A percentile compares a stretch with the other conserved stretches of the same genome.
Evolutionary conservation across 495 filamentous ascomycete species (phyloP).

Genomic region (Penicillium manginii): DNA sequence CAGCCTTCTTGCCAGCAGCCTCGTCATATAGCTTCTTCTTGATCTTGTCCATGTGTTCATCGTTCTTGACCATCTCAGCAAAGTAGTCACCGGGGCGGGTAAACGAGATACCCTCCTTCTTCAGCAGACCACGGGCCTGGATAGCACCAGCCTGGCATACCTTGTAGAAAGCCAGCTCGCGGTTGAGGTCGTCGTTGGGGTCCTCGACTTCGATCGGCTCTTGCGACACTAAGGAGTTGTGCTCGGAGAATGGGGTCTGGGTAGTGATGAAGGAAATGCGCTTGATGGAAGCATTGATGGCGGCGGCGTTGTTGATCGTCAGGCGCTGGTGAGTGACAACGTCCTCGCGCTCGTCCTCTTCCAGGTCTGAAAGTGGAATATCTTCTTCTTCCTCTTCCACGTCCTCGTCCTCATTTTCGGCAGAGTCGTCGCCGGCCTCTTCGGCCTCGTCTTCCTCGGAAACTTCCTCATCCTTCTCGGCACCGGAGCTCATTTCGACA

Average conservation of each 20-base stretch:
- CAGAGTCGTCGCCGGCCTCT: conserved; percentile 34
- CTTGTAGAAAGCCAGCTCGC: conserved; percentile 92
- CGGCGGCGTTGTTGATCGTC: conserved; percentile 95
- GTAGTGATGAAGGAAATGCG: conserved; percentile 71
- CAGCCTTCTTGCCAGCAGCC: conserved; percentile 88
- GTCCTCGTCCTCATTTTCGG: conserved; percentile 47
- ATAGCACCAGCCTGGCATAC: conserved; percentile 81
- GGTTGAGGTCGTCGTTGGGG: conserved; percentile 82
- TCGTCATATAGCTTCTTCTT: conserved; percentile 92
- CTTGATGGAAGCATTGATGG: conserved; percentile 74
- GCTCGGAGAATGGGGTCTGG: conserved; percentile 64
- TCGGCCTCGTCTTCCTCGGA: conserved; percentile 28
- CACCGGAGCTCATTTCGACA: conserved; percentile 19
- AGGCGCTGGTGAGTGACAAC: conserved; percentile 86
- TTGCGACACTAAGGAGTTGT: conserved; percentile 61
- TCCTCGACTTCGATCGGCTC: conserved; percentile 63
- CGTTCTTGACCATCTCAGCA: conserved; percentile 97
- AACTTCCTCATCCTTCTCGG: conserved; percentile 31
- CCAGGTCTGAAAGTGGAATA: conserved; percentile 83
- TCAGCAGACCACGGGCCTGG: conserved; percentile 69
- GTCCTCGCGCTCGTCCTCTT: conserved; percentile 81
- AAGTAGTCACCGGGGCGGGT: conserved; percentile 92
- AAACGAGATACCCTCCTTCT: conserved; percentile 82
- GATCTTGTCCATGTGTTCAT: conserved; percentile 97
- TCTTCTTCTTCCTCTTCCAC: conserved; percentile 58